A percentile compares a stretch with the other conserved stretches of the same genome.
phyloP scores from a whole-genome alignment of 495 filamentous ascomycete species.

The Hamigera avellanea region DNA sequence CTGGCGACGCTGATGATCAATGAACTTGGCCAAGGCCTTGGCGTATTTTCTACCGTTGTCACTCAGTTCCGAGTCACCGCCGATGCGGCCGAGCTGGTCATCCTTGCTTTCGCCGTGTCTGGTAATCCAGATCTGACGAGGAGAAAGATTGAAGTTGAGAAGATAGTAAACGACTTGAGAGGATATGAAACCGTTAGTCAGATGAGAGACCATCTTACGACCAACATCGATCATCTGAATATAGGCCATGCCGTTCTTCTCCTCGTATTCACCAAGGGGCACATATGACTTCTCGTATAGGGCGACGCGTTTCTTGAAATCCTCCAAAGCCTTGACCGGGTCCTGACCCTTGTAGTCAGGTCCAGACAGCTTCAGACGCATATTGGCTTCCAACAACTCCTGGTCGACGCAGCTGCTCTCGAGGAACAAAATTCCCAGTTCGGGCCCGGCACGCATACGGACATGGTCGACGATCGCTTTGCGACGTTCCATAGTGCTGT shows the following conservation, averaged over 20 bases:
- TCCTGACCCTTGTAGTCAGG: conserved; percentile 95
- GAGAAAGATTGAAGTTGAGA: conserved; percentile 89
- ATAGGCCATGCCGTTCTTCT: conserved; percentile 77
- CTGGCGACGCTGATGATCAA: conserved; percentile 57
- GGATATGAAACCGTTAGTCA: conserved; percentile 81
- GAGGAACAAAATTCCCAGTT: conserved; percentile 82
- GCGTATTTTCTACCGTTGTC: conserved; percentile 64
- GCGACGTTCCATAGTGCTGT: conserved; percentile 79
- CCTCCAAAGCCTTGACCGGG: conserved; percentile 64
- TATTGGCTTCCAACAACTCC: conserved; percentile 83
- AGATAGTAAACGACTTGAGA: conserved; percentile 87
- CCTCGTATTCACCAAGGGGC: conserved; percentile 83
- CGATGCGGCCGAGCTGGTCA: conserved; percentile 68
- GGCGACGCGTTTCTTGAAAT: conserved; percentile 89
- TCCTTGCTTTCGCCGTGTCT: conserved; percentile 80
- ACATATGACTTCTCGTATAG: conserved; percentile 91
- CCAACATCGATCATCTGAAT: conserved; percentile 98
- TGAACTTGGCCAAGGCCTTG: conserved; percentile 60
- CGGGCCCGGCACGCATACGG: conserved; percentile 68
- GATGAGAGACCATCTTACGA: conserved; percentile 81
- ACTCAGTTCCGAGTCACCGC: conserved; percentile 74
- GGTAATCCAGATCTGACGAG: conserved; percentile 96
- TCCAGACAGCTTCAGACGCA: conserved; percentile 93
- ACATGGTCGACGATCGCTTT: conserved; percentile 76
- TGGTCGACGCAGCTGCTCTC: conserved; percentile 84